Conservation (phyloP, 208 protist genomes). For the Porcisia deanei region DNA sequence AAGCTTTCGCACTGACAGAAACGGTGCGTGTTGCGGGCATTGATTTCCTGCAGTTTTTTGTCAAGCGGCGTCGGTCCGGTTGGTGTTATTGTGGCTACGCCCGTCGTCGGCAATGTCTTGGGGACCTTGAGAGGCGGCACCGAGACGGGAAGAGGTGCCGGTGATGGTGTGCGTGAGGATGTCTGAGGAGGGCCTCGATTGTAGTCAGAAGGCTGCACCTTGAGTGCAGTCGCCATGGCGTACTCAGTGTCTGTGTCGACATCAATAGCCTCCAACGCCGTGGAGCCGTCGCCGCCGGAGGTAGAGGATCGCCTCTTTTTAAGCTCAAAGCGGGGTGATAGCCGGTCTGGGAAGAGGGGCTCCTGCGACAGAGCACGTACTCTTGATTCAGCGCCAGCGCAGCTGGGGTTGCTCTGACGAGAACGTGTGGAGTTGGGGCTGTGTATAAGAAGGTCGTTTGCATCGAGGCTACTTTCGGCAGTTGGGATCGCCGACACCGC, state of each 20-base stretch:
- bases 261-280: neutral
- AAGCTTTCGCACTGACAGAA: conserved; percentile 36
- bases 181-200: neutral
- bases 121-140: conserved; percentile 9
- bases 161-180: neutral
- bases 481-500: neutral
- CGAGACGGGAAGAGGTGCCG: neutral
- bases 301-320: neutral
- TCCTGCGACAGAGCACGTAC: conserved; percentile 12
- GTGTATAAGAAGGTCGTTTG: neutral
- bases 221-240: conserved; percentile 4
- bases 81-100: neutral
- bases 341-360: conserved; percentile 17
- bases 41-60: conserved; percentile 43
- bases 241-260: conserved; percentile 9
- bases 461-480: neutral
- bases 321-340: neutral
- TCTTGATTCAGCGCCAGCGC: neutral
- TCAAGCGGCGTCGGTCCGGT: conserved; percentile 20
- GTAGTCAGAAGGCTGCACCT: neutral
- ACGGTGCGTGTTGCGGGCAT: conserved; percentile 40
- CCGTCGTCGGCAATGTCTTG: neutral
- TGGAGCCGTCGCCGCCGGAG: neutral
- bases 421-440: neutral
- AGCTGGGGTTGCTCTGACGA: neutral